Evolutionary conservation across 179 eudicot genomes (phyloP), one percentile per base, ranked within the genome.

Genomic region (Actinidia polygama): DNA sequence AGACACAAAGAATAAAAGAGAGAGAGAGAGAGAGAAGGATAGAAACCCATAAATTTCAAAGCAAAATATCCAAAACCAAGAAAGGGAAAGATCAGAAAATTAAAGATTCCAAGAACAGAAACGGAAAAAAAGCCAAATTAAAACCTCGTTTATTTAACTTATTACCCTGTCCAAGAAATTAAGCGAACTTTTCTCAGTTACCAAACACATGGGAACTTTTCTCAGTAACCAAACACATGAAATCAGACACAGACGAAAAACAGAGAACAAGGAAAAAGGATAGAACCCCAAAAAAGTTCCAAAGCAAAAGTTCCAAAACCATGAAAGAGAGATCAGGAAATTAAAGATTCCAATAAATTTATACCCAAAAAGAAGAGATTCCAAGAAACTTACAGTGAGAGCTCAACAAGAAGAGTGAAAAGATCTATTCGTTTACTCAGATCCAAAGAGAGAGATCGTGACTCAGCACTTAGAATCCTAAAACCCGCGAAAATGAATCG

Each of bases 341-440:
- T n/a, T n/a, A n/a, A n/a, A n/a, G n/a, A n/a, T n/a, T n/a, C n/a
- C n/a, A n/a, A n/a, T n/a, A n/a, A n/a, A n/a, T n/a, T n/a, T n/a
- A n/a, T n/a, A n/a, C n/a, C n/a, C n/a, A n/a, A n/a, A 61, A 57
- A 24, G 23, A 1, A 64, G 7, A 36, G 62, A 61, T n/a, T 72
- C 57, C 57, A 47, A 53, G 44, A 74, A 49, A 24, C 81, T 78
- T 78, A 78, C 81, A 15, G 59, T 46, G 80, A 44, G 24, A 49
- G 21, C 47, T 23, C 81, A 49, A 26, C 46, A 66, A 63, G 71
- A 50, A 63, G 58, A 64, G 21, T 24, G 81, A 49, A 10, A 53
- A 24, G 4, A 74, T 50, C 77, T 74, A 36, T 4, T 6, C 53
- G 77, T 11, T 73, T 53, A 19, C 77, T 71, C 46, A 62, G 71